These are phyloP conservation scores for Plasmopara viticola DNA, from an alignment of 352 stramenopile genomes.

Conservation along the genomic window DNA sequence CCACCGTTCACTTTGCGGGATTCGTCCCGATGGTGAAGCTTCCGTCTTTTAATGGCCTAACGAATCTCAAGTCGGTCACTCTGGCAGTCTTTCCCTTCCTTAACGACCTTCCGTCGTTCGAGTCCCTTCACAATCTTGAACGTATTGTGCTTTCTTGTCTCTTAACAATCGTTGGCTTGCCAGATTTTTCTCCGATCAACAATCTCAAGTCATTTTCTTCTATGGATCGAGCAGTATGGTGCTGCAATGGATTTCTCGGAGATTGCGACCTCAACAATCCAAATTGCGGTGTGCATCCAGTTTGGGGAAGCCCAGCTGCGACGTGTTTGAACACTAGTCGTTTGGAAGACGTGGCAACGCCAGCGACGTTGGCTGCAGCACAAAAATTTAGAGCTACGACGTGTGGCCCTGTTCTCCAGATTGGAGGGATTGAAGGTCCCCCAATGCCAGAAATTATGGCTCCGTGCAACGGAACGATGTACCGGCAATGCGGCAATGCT, in stretches of 20 bases:
- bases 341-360: constrained; percentile 7
- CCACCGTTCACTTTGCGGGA: constrained; percentile 26
- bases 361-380: constrained; percentile 3
- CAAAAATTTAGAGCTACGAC: constrained; percentile 10
- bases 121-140: too few relatives aligned
- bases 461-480: constrained; percentile 23
- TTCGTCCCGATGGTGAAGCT: constrained; percentile 18
- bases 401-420: constrained; percentile 2
- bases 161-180: too few relatives aligned
- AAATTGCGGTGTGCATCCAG: constrained; percentile 8
- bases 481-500: constrained; percentile 8
- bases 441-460: constrained; percentile 1
- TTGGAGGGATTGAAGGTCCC: background rate
- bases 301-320: constrained; percentile 14
- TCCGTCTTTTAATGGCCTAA: constrained; percentile 21
- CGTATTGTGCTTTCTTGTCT: too few relatives aligned
- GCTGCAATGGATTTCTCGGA: constrained; percentile 31
- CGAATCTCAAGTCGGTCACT: constrained; percentile 27
- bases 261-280: constrained; percentile 9
- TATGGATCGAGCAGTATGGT: constrained; percentile 10
- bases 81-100: constrained; percentile 15
- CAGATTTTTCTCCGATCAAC: too few relatives aligned
- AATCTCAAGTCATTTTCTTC: too few relatives aligned
- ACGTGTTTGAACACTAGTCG: constrained; percentile 7
- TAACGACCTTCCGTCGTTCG: constrained; percentile 3